Conservation (phyloP, 306 rosid species). For the Canavalia gladiata region DNA sequence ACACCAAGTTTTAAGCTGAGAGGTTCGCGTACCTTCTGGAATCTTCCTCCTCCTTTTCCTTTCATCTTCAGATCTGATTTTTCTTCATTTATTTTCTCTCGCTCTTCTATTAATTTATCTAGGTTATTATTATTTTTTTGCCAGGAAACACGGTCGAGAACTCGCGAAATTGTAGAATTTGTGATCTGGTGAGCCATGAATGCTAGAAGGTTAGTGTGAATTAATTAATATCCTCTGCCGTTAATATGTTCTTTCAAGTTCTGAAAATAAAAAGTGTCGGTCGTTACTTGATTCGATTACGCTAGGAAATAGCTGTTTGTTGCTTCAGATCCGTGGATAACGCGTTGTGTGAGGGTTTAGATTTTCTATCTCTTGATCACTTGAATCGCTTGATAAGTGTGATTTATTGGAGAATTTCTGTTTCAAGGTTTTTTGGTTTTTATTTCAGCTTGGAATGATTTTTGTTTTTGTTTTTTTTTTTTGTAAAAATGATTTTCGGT, state of each 20-base stretch:
- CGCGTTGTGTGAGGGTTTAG: not conserved
- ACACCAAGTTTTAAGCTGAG: not conserved
- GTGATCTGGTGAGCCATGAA: constrained; percentile 49
- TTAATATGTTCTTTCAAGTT: constrained; percentile 18
- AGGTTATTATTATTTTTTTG: not conserved
- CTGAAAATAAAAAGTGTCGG: not conserved
- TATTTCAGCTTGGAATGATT: not conserved
- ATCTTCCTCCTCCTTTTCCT: constrained; percentile 7
- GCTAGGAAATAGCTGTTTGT: constrained; percentile 16
- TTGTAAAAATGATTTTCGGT: not conserved
- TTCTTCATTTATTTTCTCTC: not conserved
- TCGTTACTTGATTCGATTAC: constrained; percentile 8
- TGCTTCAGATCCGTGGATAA: constrained; percentile 40
- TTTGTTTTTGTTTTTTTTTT: not conserved
- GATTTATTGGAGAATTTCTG: constrained; percentile 19
- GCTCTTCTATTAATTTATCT: not conserved
- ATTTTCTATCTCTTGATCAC: constrained; percentile 2
- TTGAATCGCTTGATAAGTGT: constrained; percentile 17
- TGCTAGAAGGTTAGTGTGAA: constrained; percentile 51
- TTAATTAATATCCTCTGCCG: not conserved
- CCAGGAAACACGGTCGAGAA: constrained; percentile 25
- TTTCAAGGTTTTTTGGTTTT: not conserved
- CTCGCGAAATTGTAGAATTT: not conserved
- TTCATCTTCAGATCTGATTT: constrained; percentile 34
- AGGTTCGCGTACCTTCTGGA: constrained; percentile 38